These are phyloP conservation scores for Ceratorhiza oryzae-sativae DNA, from an alignment of 1,284 basidiomycete species.

Conservation along the genomic window DNA sequence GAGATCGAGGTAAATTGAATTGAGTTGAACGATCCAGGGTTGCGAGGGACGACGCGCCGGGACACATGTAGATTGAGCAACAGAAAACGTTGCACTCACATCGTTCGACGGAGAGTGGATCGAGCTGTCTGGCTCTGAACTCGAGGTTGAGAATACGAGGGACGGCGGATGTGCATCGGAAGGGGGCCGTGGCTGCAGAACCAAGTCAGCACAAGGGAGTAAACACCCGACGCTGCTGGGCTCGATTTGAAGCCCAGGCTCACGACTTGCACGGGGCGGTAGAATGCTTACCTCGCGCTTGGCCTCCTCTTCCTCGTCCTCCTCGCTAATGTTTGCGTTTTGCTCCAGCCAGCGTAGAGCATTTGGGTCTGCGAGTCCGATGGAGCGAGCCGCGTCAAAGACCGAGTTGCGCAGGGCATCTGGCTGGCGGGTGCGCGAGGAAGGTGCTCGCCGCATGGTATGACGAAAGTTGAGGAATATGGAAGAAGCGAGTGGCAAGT, in stretches of 20 bases:
- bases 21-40: slow-evolving; percentile 3
- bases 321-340: slow-evolving; percentile 34
- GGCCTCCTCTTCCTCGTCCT: slow-evolving; percentile 30
- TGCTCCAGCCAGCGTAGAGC: slow-evolving; percentile 37
- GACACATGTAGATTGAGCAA: background rate
- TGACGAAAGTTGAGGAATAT: background rate
- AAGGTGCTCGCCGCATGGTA: slow-evolving; percentile 31
- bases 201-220: background rate
- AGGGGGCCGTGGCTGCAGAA: slow-evolving; percentile 19
- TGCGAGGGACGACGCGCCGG: background rate
- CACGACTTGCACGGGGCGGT: no score
- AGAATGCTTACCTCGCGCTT: slow-evolving; percentile 14
- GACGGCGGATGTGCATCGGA: slow-evolving; percentile 32
- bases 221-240: background rate
- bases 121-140: slow-evolving; percentile 26
- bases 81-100: slow-evolving; percentile 23
- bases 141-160: slow-evolving; percentile 32
- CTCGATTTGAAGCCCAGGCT: background rate
- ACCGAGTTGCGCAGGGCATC: slow-evolving; percentile 38
- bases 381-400: slow-evolving; percentile 40
- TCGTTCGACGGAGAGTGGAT: slow-evolving; percentile 29
- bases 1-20: background rate
- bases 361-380: slow-evolving; percentile 40
- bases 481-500: background rate
- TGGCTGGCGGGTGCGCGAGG: background rate